Percentiles rank a stretch among this genome's conserved stretches.
phyloP scores from a whole-genome alignment of 176 grass and related monocot genomes.

The Tillandsia leiboldiana region DNA sequence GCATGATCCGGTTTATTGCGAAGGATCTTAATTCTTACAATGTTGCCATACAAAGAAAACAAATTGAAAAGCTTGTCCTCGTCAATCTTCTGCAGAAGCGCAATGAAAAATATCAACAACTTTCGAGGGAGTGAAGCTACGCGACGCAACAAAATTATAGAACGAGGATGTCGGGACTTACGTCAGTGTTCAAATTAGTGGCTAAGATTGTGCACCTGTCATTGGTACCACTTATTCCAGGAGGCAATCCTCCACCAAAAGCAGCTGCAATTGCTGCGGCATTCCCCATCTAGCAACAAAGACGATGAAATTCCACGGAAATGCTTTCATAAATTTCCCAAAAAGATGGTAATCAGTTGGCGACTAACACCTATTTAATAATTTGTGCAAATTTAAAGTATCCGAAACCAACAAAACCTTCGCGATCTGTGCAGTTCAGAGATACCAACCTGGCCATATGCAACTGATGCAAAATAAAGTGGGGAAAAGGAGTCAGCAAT shows the following conservation, averaged over 20 bases:
- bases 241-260: conserved; percentile 66
- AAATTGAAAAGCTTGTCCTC: conserved; percentile 96
- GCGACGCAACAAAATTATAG: neutral
- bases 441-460: conserved; percentile 62
- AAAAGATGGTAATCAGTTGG: conserved; percentile 1
- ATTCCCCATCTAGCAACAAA: conserved; percentile 58
- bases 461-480: conserved; percentile 34
- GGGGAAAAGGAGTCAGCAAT: neutral
- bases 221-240: conserved; percentile 60
- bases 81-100: conserved; percentile 58
- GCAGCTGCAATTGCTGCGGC: conserved; percentile 64
- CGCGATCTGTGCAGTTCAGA: neutral
- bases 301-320: conserved; percentile 13
- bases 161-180: conserved; percentile 42
- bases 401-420: conserved; percentile 12
- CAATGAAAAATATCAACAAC: conserved; percentile 8
- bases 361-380: neutral
- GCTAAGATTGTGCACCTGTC: conserved; percentile 84
- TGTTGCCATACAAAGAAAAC: conserved; percentile 96
- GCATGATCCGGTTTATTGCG: conserved; percentile 93
- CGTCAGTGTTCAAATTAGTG: conserved; percentile 90
- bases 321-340: conserved; percentile 16
- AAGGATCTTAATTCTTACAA: conserved; percentile 81
- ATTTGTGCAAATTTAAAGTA: neutral
- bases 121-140: neutral